phyloP scores from a whole-genome alignment of 2,329 filamentous ascomycete genomes.

The Penicillium sp. region DNA sequence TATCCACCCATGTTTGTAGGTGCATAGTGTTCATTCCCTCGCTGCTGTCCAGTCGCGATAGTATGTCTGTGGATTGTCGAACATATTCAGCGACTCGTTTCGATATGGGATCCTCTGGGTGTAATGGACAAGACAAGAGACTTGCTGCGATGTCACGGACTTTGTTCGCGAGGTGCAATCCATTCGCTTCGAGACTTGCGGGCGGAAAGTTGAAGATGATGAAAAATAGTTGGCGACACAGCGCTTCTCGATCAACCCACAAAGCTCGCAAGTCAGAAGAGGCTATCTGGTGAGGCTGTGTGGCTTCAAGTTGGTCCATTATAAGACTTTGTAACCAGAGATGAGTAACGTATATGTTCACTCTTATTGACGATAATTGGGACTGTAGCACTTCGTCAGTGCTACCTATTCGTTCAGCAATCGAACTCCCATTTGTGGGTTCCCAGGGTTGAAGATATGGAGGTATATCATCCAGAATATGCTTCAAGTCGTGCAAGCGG shows the following conservation, averaged over 20 bases:
- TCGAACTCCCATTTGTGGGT: too few species aligned
- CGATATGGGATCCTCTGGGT: slow-evolving; percentile 19
- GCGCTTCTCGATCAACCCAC: slow-evolving; percentile 42
- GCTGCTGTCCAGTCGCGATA: slow-evolving; percentile 20
- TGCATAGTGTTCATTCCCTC: slow-evolving; percentile 18
- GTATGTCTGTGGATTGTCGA: slow-evolving; percentile 12
- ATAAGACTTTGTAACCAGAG: slow-evolving; percentile 44
- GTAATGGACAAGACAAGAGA: slow-evolving; percentile 39
- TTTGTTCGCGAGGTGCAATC: slow-evolving; percentile 42
- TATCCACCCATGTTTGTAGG: slow-evolving; percentile 13
- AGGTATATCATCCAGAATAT: background rate
- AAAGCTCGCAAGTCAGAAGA: slow-evolving; percentile 1
- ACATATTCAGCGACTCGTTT: slow-evolving; percentile 17
- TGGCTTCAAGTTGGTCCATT: slow-evolving; percentile 39
- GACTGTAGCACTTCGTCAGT: background rate
- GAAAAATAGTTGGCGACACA: slow-evolving; percentile 43
- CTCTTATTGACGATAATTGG: slow-evolving; percentile 34
- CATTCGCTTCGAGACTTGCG: slow-evolving; percentile 39
- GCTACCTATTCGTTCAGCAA: background rate
- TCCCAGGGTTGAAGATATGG: slow-evolving; percentile 6
- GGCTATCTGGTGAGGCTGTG: slow-evolving; percentile 1
- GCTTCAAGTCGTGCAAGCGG: slow-evolving; percentile 34
- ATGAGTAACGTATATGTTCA: slow-evolving; percentile 44
- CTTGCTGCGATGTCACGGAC: slow-evolving; percentile 42
- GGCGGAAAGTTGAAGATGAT: slow-evolving; percentile 40